phyloP scores from a whole-genome alignment of 768 basidiomycete species.

The Kwoniella europaea region DNA sequence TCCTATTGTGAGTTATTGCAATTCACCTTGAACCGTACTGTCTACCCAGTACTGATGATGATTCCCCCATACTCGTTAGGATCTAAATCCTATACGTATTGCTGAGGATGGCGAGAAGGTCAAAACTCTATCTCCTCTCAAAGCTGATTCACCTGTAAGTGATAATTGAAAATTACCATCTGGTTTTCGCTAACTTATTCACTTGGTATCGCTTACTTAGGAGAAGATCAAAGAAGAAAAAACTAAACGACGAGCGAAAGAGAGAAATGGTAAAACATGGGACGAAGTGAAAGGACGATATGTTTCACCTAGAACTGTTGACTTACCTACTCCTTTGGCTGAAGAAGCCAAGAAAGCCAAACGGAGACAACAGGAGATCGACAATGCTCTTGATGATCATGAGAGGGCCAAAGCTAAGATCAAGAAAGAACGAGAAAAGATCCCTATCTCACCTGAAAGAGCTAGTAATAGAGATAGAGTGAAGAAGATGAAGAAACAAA shows the following conservation, averaged over 20 bases:
- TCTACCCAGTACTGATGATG: neutral
- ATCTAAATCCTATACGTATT: slow-evolving; percentile 12
- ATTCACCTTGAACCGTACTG: neutral
- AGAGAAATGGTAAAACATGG: slow-evolving; percentile 9
- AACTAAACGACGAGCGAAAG: slow-evolving; percentile 7
- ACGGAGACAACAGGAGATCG: neutral
- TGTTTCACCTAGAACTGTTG: neutral
- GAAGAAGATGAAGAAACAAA: slow-evolving; percentile 18
- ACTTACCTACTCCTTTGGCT: slow-evolving; percentile 13
- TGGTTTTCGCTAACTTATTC: too few species aligned
- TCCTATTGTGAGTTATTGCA: slow-evolving; percentile 10
- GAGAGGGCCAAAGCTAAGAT: slow-evolving; percentile 1
- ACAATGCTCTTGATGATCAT: neutral
- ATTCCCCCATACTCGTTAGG: neutral
- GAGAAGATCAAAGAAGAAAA: neutral
- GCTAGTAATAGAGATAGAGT: neutral
- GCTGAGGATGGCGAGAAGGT: slow-evolving; percentile 9
- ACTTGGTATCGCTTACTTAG: too few species aligned
- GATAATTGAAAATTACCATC: neutral
- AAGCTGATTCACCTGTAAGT: slow-evolving; percentile 7
- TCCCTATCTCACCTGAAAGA: slow-evolving; percentile 9
- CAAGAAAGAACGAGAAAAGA: slow-evolving; percentile 9
- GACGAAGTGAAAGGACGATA: slow-evolving; percentile 10
- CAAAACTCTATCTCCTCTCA: neutral
- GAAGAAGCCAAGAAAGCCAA: neutral